Evolutionary conservation across 2,329 filamentous ascomycete species (phyloP).

Genomic region (Botrytis pseudocinerea): DNA sequence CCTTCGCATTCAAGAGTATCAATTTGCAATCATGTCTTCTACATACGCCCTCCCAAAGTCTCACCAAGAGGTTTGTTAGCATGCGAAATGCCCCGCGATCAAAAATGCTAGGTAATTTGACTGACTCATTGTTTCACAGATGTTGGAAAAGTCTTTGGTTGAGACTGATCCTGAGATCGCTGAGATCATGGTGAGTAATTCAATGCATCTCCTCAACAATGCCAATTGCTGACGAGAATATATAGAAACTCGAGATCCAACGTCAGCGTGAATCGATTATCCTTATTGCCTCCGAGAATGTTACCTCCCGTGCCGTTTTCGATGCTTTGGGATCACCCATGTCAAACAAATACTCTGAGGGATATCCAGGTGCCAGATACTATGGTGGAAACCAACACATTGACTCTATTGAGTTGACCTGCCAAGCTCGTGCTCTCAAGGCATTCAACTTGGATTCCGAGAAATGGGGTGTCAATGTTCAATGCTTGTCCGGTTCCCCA

Average conservation of each 20-base stretch:
- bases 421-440: constrained; percentile 89
- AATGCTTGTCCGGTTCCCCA: constrained; percentile 87
- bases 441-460: constrained; percentile 82
- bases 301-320: constrained; percentile 97
- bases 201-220: background rate
- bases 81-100: background rate
- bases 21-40: constrained; percentile 32
- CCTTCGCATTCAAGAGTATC: background rate
- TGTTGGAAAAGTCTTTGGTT: constrained; percentile 93
- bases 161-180: constrained; percentile 93
- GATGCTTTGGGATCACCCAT: constrained; percentile 93
- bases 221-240: constrained; percentile 26
- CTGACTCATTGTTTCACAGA: constrained; percentile 52
- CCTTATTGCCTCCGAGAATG: constrained; percentile 98
- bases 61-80: constrained; percentile 62
- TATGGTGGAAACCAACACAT: constrained; percentile 99
- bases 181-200: constrained; percentile 82
- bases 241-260: constrained; percentile 85
- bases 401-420: constrained; percentile 91
- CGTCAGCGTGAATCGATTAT: constrained; percentile 98
- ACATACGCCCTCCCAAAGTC: constrained; percentile 64
- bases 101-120: background rate
- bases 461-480: constrained; percentile 99
- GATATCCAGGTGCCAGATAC: constrained; percentile 96
- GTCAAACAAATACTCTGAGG: constrained; percentile 99